Evolutionary conservation across 805 yeast species (phyloP), one percentile per base, ranked within the genome.

Genomic region (Candida hispaniensis): DNA sequence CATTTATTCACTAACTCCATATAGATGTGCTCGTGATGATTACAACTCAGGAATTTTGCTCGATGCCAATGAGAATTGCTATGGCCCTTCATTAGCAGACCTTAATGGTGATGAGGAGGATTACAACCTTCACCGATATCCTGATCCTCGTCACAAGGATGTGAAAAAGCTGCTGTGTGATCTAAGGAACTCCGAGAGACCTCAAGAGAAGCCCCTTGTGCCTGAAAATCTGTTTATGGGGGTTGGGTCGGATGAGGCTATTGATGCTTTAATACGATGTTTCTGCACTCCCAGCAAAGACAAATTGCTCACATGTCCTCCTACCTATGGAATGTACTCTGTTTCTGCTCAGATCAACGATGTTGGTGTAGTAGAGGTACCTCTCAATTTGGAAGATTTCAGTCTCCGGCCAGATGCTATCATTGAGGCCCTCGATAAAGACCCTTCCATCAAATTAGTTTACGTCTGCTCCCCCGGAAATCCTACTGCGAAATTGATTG

Each of bases 241-340:
- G 26, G 98, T 91, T 8, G 98, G 98, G 1, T 86, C 96, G 1
- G 98, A 91, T 56, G 98, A 91, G 58, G 74, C 91, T 49, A 85
- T 91, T 41, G 98, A 91, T 54, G 69, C 91, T 24, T 59, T 88
- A 38, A 75, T 91, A 43, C 65, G 98, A 48, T 81, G 93, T 38
- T 69, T 79, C 36, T 81, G 95, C 50, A 62, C 57, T 4, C 98
- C 98, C 2, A 80, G 79, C 2, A 66, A 63, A 44, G 95, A 86
- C 41, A 88, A 83, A 54, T 58, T 91, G 51, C 59, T 91, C 47
- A 72, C 73, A 2, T 76, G 94, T 55, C 95, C 97, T 3, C 97
- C 98, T 26, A 91, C 98, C 0, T 91, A 91, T 52, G 96, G 97
- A 5, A 91, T 91, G 98, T 91, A 91, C 64, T 61, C 79, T 4